These are phyloP conservation scores for Xylaria sp. DNA, from an alignment of 2,329 filamentous ascomycete genomes.

Conservation along the genomic window DNA sequence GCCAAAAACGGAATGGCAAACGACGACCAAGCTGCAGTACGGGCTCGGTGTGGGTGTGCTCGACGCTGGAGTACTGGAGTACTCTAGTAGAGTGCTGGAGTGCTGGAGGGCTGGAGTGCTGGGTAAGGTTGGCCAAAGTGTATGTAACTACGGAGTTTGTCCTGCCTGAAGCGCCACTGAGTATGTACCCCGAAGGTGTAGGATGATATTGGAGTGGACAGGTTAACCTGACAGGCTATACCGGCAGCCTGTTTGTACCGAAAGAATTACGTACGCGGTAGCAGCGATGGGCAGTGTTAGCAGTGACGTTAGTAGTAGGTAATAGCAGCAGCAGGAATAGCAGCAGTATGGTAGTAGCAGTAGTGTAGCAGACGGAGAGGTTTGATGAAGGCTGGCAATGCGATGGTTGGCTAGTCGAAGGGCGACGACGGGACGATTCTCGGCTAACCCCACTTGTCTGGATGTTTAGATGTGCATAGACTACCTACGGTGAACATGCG, in stretches of 20 bases:
- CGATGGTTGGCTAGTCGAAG: slow-evolving; percentile 22
- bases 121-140: slow-evolving; percentile 25
- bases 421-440: slow-evolving; percentile 21
- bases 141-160: slow-evolving; percentile 19
- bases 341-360: not conserved
- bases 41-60: slow-evolving; percentile 33
- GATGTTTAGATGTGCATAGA: slow-evolving; percentile 11
- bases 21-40: slow-evolving; percentile 43
- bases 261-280: slow-evolving; percentile 14
- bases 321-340: not conserved
- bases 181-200: slow-evolving; percentile 24
- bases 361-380: slow-evolving; percentile 24
- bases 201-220: slow-evolving; percentile 27
- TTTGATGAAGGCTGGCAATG: slow-evolving; percentile 19
- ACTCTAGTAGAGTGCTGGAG: no score
- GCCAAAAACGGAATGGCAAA: slow-evolving; percentile 44
- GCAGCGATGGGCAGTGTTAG: not conserved
- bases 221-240: slow-evolving; percentile 12
- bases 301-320: not conserved
- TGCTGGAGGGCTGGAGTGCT: slow-evolving; percentile 6
- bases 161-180: slow-evolving; percentile 21
- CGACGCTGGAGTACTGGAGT: slow-evolving; percentile 23
- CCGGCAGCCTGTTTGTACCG: slow-evolving; percentile 15
- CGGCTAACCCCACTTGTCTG: slow-evolving; percentile 25
- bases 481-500: slow-evolving; percentile 27